phyloP scores from a whole-genome alignment of 805 yeast genomes.

The Wickerhamiella dianesei region DNA sequence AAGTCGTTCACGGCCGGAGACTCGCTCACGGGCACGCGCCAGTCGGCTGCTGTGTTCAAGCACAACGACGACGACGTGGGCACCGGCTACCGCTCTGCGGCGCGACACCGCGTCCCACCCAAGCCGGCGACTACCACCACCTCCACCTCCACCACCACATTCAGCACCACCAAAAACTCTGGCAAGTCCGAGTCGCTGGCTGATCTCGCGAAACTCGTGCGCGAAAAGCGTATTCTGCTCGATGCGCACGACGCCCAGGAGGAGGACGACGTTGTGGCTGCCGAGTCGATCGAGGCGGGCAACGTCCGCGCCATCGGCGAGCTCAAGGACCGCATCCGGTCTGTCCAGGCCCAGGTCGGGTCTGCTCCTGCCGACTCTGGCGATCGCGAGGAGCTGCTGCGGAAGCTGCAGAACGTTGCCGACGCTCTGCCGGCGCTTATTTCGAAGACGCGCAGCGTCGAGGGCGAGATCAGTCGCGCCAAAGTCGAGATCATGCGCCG shows the following conservation, averaged over 20 bases:
- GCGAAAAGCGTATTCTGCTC: slow-evolving; percentile 56
- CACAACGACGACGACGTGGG: slow-evolving; percentile 52
- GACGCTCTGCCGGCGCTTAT: slow-evolving; percentile 63
- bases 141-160: neutral
- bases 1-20: slow-evolving; percentile 5
- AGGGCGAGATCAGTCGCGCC: slow-evolving; percentile 51
- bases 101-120: slow-evolving; percentile 40
- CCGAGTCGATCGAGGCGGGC: slow-evolving; percentile 25
- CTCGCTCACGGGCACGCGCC: slow-evolving; percentile 22
- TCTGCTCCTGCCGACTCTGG: too few relatives aligned
- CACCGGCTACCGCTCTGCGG: slow-evolving; percentile 44
- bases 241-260: slow-evolving; percentile 56
- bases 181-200: slow-evolving; percentile 26
- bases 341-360: slow-evolving; percentile 30
- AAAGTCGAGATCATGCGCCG: slow-evolving; percentile 52
- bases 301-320: slow-evolving; percentile 46
- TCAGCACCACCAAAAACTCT: neutral
- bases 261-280: slow-evolving; percentile 27
- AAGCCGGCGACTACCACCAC: slow-evolving; percentile 3
- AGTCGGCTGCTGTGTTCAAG: slow-evolving; percentile 47
- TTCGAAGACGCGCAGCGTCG: slow-evolving; percentile 46
- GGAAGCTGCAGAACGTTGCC: slow-evolving; percentile 47
- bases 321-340: slow-evolving; percentile 45
- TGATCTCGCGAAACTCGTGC: slow-evolving; percentile 48
- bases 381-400: slow-evolving; percentile 34